These are phyloP conservation scores for Setaria italica DNA, from an alignment of 202 grass and related monocot species.

Conservation along the genomic window DNA sequence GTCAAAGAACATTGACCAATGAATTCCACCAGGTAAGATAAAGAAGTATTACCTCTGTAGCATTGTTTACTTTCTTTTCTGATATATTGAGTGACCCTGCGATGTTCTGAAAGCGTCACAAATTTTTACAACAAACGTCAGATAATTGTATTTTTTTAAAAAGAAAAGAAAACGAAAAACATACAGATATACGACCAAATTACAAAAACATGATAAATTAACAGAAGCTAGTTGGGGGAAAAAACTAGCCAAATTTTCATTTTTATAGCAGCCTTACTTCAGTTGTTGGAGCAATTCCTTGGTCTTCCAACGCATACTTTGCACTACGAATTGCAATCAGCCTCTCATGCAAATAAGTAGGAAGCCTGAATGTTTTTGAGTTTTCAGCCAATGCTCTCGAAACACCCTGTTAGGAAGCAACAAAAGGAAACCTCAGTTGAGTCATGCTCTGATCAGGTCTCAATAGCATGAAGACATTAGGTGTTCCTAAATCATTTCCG, in stretches of 20 bases:
- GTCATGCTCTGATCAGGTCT: not conserved
- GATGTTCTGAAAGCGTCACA: slow-evolving; percentile 71
- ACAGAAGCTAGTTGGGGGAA: not conserved
- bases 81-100: slow-evolving; percentile 81
- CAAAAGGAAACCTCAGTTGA: slow-evolving; percentile 1
- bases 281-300: slow-evolving; percentile 73
- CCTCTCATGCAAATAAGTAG: slow-evolving; percentile 90
- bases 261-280: slow-evolving; percentile 54
- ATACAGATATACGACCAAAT: not conserved
- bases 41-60: slow-evolving; percentile 62
- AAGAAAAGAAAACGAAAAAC: too few relatives aligned
- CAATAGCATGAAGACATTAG: not conserved
- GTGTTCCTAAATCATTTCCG: not conserved
- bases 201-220: not conserved
- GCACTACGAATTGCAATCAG: slow-evolving; percentile 71
- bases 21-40: slow-evolving; percentile 18
- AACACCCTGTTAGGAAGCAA: slow-evolving; percentile 73
- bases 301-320: slow-evolving; percentile 70
- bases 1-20: slow-evolving; percentile 19
- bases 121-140: slow-evolving; percentile 12
- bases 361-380: slow-evolving; percentile 83
- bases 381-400: slow-evolving; percentile 85
- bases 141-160: not conserved
- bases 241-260: not conserved
- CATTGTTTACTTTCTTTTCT: slow-evolving; percentile 82